A percentile compares a stretch with the other conserved stretches of the same genome.
Conservation (phyloP, 129 eudicot species). For the Artemisia argyi region DNA sequence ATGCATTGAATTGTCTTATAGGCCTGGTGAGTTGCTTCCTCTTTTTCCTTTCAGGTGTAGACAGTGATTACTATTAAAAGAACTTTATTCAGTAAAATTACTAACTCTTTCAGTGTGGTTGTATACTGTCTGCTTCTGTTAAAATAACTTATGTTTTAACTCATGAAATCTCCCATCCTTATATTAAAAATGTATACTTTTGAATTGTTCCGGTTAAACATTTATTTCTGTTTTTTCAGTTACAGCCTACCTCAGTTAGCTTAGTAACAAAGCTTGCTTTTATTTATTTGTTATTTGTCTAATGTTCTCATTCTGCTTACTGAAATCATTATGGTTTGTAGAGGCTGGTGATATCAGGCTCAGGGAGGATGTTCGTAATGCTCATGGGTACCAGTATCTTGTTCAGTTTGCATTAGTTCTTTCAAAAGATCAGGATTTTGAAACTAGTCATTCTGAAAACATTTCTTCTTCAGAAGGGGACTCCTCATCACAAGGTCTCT, state of each 20-base stretch:
- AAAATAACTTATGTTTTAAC: not conserved
- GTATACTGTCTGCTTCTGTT: not conserved
- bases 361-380: constrained; percentile 96
- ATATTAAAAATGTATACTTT: not conserved
- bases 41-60: not conserved
- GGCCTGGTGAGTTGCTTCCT: constrained; percentile 63
- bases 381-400: constrained; percentile 93
- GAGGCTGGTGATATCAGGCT: constrained; percentile 92
- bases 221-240: not conserved
- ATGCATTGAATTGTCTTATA: constrained; percentile 85
- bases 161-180: not conserved
- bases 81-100: not conserved
- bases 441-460: constrained; percentile 27
- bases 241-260: not conserved
- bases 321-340: constrained; percentile 30
- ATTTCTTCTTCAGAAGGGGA: constrained; percentile 29
- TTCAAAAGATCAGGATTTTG: constrained; percentile 48
- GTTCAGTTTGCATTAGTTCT: constrained; percentile 93
- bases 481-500: constrained; percentile 51
- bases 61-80: not conserved
- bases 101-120: not conserved
- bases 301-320: constrained; percentile 21
- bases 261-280: not conserved
- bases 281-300: not conserved
- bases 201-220: not conserved